Base-by-base conservation (phyloP, 345 rosid genomes). In the Syzygium grande region DNA sequence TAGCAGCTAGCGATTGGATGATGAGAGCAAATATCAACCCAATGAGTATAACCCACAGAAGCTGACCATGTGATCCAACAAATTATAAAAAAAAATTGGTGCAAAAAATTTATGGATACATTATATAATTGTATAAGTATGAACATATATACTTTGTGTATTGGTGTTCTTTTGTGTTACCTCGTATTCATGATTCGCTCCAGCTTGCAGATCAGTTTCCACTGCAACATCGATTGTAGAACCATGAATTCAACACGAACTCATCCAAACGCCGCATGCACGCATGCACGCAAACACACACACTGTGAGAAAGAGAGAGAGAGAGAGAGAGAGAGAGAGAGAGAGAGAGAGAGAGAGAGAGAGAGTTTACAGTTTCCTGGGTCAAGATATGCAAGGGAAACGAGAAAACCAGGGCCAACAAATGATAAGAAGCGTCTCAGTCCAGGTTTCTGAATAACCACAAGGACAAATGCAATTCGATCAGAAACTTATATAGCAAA, bases 131-230 rank as follows among this genome's bases (percentile, higher is more conserved):
- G 79, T 68, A 68, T 17, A 34, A 68, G 79, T 34, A 34, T 17
- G 46, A 17, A 17, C 46, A 9, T 34, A 34, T 34, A 15, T 16
- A 16, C 11, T 65, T 30, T 8, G 43, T 30, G 43, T 15, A 65
- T 65, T 10, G 51, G 23, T 85, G 34, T 85, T 43, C 6, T 56
- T 54, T 53, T 15, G 46, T 16, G 43, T 56, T 91, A 94, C 98
- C 96, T 94, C 95, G 68, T 88, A 94, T 55, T 88, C 51, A 54
- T 94, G 92, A 68, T 88, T 87, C 49, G 97, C 96, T 88, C 98
- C 96, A 19, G 98, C 98, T 89, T 95, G 96, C 84, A 95, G 65
- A 87, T 94, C 97, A 58, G 98, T 95, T 91, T 94, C 95, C 95
- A 95, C 96, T 95, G 93, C 54, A 88, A 85, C 29, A 85, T 46